phyloP scores from a whole-genome alignment of 306 rosid genomes.

The Cucumis cinereus region DNA sequence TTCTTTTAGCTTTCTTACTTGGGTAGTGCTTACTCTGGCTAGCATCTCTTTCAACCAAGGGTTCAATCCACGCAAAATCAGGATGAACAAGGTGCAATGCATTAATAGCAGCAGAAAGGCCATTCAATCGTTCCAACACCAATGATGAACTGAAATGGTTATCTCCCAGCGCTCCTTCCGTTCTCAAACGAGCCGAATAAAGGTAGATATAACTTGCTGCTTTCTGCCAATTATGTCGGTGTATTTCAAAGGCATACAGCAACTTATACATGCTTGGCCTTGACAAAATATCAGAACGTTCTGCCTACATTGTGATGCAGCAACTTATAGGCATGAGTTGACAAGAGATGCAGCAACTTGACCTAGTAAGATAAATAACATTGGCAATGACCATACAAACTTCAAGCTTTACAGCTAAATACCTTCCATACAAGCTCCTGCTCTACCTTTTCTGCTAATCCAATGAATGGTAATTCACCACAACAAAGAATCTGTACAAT shows the following conservation, averaged over 20 bases:
- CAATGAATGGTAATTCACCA: conserved; percentile 78
- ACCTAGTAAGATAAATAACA: background rate
- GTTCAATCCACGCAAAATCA: conserved; percentile 76
- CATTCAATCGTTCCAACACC: conserved; percentile 70
- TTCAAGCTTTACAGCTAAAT: conserved; percentile 12
- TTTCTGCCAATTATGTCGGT: conserved; percentile 78
- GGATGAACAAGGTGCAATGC: conserved; percentile 87
- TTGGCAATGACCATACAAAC: background rate
- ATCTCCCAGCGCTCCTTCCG: conserved; percentile 49
- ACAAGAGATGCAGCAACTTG: background rate
- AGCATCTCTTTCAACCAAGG: conserved; percentile 36
- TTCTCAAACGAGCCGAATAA: conserved; percentile 67
- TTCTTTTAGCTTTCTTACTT: conserved; percentile 58
- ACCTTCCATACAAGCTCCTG: conserved; percentile 98
- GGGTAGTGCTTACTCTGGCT: conserved; percentile 44
- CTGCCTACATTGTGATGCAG: conserved; percentile 47
- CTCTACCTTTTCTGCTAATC: conserved; percentile 87
- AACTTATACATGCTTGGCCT: conserved; percentile 87
- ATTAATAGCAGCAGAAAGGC: conserved; percentile 75
- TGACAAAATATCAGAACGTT: conserved; percentile 70
- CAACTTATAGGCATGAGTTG: conserved; percentile 5
- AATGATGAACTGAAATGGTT: conserved; percentile 36
- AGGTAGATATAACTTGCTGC: conserved; percentile 78
- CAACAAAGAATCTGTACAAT: conserved; percentile 68
- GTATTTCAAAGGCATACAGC: conserved; percentile 85